A percentile compares a stretch with the other conserved stretches of the same genome.
phyloP scores from a whole-genome alignment of 2,329 filamentous ascomycete genomes.

The Xylariaceae sp. region DNA sequence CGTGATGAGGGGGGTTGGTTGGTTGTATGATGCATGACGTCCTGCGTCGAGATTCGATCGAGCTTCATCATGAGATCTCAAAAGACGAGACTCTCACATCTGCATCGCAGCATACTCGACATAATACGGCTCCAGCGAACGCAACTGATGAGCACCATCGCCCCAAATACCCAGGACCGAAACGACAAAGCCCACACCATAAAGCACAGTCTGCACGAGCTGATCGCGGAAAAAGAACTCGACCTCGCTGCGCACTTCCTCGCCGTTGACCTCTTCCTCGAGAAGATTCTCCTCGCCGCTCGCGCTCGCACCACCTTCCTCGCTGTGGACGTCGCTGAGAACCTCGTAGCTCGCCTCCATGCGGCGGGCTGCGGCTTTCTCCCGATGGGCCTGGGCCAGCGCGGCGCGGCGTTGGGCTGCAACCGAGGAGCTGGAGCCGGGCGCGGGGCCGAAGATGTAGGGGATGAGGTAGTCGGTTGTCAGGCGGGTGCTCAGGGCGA shows the following conservation, averaged over 20 bases:
- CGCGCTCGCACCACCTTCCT: conserved; percentile 41
- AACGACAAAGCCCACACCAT: conserved; percentile 54
- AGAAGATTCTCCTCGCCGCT: conserved; percentile 37
- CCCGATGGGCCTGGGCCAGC: conserved; percentile 28
- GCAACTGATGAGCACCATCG: conserved; percentile 41
- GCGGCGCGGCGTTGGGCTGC: conserved; percentile 29
- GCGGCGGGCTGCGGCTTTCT: conserved; percentile 36
- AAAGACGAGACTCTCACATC: too few relatives aligned
- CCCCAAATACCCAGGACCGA: conserved; percentile 63
- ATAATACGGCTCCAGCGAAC: too few relatives aligned
- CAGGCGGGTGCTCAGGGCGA: conserved; percentile 58
- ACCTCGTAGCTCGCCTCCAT: conserved; percentile 72
- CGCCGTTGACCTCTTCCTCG: conserved; percentile 51
- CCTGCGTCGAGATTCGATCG: too few relatives aligned
- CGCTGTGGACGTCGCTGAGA: conserved; percentile 45
- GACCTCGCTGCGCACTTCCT: conserved; percentile 54
- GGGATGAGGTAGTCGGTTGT: conserved; percentile 47
- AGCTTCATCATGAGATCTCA: too few relatives aligned
- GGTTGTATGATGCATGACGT: too few relatives aligned
- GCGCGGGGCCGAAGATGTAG: conserved; percentile 33
- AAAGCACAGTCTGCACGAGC: conserved; percentile 48
- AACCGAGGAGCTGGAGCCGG: conserved; percentile 26
- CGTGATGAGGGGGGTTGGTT: too few relatives aligned
- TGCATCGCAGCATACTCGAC: too few relatives aligned
- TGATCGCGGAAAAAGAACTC: conserved; percentile 52